Conservation (phyloP, 2,329 filamentous ascomycete species). For the Curvularia hawaiiensis region DNA sequence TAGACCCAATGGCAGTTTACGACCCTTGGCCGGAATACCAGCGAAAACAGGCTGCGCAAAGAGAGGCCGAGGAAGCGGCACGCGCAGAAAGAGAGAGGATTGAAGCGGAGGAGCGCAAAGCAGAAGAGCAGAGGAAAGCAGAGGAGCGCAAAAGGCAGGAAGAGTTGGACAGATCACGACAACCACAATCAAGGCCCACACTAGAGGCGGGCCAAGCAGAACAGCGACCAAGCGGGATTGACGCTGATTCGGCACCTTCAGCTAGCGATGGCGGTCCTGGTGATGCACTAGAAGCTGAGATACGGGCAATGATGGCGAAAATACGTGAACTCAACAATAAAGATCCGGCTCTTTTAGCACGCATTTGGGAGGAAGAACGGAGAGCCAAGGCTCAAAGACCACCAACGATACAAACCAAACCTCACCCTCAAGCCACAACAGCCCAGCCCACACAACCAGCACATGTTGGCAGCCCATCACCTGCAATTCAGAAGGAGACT, state of each 20-base stretch:
- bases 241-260: slow-evolving; percentile 5
- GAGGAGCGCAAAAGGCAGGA: slow-evolving; percentile 33
- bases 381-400: slow-evolving; percentile 42
- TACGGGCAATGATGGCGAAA: slow-evolving; percentile 61
- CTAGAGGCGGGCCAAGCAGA: slow-evolving; percentile 30
- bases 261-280: slow-evolving; percentile 9
- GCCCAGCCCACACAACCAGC: slow-evolving; percentile 16
- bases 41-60: slow-evolving; percentile 46
- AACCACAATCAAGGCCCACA: slow-evolving; percentile 28
- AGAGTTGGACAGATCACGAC: slow-evolving; percentile 26
- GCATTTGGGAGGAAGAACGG: slow-evolving; percentile 62
- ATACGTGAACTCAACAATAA: slow-evolving; percentile 63
- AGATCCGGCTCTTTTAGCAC: slow-evolving; percentile 60
- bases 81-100: slow-evolving; percentile 43
- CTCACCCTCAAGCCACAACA: slow-evolving; percentile 26
- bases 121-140: slow-evolving; percentile 41
- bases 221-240: slow-evolving; percentile 26
- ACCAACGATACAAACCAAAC: slow-evolving; percentile 26
- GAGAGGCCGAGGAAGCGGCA: slow-evolving; percentile 41
- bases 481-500: slow-evolving; percentile 31
- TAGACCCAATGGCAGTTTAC: slow-evolving; percentile 60
- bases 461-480: slow-evolving; percentile 17
- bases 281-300: slow-evolving; percentile 55
- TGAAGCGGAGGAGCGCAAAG: slow-evolving; percentile 35
- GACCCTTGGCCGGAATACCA: slow-evolving; percentile 58